These are phyloP conservation scores for Capsaspora owczarzaki DNA, from an alignment of 78 protist species.

Conservation along the genomic window DNA sequence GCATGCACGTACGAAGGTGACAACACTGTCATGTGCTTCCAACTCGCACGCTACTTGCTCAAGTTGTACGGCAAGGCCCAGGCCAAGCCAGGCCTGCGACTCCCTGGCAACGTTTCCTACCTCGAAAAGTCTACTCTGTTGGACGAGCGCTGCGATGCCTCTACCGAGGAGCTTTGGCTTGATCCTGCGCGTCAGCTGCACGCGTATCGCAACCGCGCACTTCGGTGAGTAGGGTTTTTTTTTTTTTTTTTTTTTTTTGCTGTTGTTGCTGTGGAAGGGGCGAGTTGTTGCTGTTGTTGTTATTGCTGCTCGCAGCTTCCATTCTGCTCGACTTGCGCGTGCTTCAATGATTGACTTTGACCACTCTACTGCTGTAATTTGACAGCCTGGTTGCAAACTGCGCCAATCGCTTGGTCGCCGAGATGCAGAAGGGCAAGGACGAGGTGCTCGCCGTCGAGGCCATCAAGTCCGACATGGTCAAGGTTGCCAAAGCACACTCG, in stretches of 20 bases:
- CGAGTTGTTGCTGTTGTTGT: no score
- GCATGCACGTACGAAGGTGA: conserved; percentile 25
- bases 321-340: no score
- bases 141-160: neutral
- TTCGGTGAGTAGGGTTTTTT: neutral
- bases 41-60: conserved; percentile 44
- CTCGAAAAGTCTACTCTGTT: neutral
- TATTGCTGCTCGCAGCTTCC: no score
- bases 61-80: neutral
- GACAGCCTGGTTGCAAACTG: neutral
- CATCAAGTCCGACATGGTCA: neutral
- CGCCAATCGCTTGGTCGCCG: neutral
- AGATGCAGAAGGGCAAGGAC: neutral
- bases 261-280: neutral
- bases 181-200: neutral
- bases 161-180: neutral
- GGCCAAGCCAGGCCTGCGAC: neutral
- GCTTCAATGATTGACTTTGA: neutral
- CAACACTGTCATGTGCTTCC: conserved; percentile 28
- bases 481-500: neutral
- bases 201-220: neutral
- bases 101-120: neutral
- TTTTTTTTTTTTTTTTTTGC: neutral
- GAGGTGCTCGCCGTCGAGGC: neutral
- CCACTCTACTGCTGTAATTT: neutral